Evolutionary conservation across 106 monocot genomes (phyloP).

Genomic region (Alisma plantagoaquatica): DNA sequence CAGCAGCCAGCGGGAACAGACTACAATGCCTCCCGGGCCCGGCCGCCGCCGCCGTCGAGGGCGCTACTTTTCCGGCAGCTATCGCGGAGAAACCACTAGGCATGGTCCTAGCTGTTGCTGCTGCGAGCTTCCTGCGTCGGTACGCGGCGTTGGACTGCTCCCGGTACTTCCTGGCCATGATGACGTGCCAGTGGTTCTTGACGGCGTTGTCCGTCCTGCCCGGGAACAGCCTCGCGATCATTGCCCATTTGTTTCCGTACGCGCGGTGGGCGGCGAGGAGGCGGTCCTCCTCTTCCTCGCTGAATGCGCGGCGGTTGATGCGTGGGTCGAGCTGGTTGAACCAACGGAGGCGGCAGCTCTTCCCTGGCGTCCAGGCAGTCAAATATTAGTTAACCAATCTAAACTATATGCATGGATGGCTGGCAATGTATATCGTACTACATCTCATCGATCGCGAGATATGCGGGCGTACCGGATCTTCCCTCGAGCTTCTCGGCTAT

Average conservation of each 20-base stretch:
- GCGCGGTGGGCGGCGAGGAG: slow-evolving; percentile 74
- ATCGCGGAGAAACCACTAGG: not conserved
- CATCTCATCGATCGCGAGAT: not conserved
- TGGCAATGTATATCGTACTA: too few relatives aligned
- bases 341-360: slow-evolving; percentile 91
- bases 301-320: slow-evolving; percentile 79
- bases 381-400: not conserved
- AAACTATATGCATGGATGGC: too few relatives aligned
- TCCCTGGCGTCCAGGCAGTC: slow-evolving; percentile 26
- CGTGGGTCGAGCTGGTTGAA: slow-evolving; percentile 94
- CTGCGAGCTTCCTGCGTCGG: slow-evolving; percentile 41
- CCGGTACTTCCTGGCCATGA: slow-evolving; percentile 86
- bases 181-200: slow-evolving; percentile 98
- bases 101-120: slow-evolving; percentile 16
- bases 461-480: slow-evolving; percentile 54
- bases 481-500: slow-evolving; percentile 83
- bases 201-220: slow-evolving; percentile 89
- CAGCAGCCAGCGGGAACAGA: slow-evolving; percentile 6
- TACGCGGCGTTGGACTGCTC: slow-evolving; percentile 61
- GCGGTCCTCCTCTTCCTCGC: slow-evolving; percentile 79
- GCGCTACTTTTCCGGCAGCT: not conserved
- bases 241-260: slow-evolving; percentile 91
- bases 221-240: slow-evolving; percentile 80
- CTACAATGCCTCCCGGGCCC: not conserved
- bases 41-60: not conserved